Evolutionary conservation across 768 basidiomycete genomes (phyloP), one percentile per base, ranked within the genome.

Genomic region (Suillus lakei): DNA sequence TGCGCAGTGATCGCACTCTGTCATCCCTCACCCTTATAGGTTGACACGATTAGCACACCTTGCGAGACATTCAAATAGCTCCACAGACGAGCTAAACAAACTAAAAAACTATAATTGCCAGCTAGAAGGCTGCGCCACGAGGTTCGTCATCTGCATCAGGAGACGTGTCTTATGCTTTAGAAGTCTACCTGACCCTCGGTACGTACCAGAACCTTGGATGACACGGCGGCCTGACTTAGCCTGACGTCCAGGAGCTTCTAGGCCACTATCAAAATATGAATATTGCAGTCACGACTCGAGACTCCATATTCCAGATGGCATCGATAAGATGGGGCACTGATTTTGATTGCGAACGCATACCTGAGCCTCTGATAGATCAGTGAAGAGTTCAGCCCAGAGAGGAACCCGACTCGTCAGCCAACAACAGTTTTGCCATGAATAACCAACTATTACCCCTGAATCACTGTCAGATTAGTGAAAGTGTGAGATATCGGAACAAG

Each of bases 261-360:
- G 26, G 10, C 18, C 30, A 32, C n/a, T n/a, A 3, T 36, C 34
- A 8, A 23, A 56, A 56, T 23, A 38, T 36, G n/a, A 38, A 23
- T 39, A 39, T 16, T 39, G 55, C 23, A 23, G 23, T 9, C 36
- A 6, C 12, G 6, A 59, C 38, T 59, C 18, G 12, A 18, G 26
- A 59, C 23, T 58, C 23, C 56, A 36, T 18, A 3, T 5, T 26
- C 36, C 16, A 58, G 36, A 23, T 58, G 28, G 56, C 38, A 41
- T 41, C 21, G 26, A 59, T 59, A 10, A 53, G 5, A 53, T 10
- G 26, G 30, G 16, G 2, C 28, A 90, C 93, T 16, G 95, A 96
- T 83, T 96, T 96, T 72, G 92, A 94, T 76, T 89, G 93, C 65
- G 94, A 97, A 79, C 91, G 96, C 76, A 96, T 98, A 73, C 96